Base-by-base conservation (phyloP, 208 protist species). In the Crithidia acanthocephali region DNA sequence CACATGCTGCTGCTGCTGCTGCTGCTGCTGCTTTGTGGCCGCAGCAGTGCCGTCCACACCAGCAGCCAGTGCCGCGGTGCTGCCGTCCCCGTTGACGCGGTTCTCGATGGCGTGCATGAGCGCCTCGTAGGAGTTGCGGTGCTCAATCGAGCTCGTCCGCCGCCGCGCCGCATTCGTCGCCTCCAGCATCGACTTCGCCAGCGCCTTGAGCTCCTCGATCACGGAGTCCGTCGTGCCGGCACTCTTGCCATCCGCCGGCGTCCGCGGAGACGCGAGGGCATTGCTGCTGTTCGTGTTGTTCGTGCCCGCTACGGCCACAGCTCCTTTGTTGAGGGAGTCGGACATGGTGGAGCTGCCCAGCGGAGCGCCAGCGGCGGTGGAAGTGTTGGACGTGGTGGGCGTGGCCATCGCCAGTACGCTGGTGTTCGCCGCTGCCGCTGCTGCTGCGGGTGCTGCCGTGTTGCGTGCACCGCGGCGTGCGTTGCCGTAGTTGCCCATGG, bases 171-270 rank as follows among this genome's bases (percentile, higher is more conserved):
- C 81, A 45, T 89, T 91, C 0, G 86, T 94, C 7, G 91, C 81
- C 52, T 94, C 88, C 23, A 96, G 79, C 91, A 96, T 96, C 44
- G 82, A 93, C 67, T 90, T 86, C 23, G 91, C 91, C 6, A 96
- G 79, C 33, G 72, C 67, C 72, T 92, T 92, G 50, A 96, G 76
- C 75, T 96, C 88, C 66, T 89, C 87, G 57, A 96, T 94, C 30
- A 96, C 87, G 20, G 80, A 74, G 71, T 94, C 88, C 5, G 91
- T 89, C 20, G 83, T 68, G 48, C 33, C n/a, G 5, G 23, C 44
- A 8, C 11, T 32, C 62, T 58, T 68, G 28, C 48, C 48, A 5
- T 68, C 48, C 2, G 48, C 13, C 2, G 44, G 44, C 44, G 25
- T 25, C 33, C 60, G 22, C 5, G 11, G 27, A 18, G 44, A 32